Conservation (phyloP, 176 grass and related monocot genomes). For the Luzula sylvatica region DNA sequence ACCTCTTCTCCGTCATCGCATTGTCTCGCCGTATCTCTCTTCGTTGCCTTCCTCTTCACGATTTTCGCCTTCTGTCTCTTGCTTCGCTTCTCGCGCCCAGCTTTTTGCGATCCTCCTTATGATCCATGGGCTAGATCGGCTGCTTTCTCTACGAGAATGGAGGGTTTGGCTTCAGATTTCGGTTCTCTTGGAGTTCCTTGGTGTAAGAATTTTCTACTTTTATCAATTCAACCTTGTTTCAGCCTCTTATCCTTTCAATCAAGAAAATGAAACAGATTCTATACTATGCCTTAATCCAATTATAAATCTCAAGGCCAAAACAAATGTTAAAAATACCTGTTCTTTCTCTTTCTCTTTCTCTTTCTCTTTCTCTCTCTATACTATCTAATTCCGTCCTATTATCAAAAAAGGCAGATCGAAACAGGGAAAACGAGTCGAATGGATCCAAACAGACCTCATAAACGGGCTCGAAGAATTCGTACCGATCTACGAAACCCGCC, state of each 20-base stretch:
- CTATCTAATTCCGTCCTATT: conserved; percentile 21
- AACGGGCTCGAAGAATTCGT: conserved; percentile 76
- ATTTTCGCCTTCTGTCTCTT: conserved; percentile 29
- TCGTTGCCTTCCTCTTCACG: conserved; percentile 30
- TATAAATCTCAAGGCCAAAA: not conserved
- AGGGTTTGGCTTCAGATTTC: conserved; percentile 66
- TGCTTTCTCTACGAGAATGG: conserved; percentile 14
- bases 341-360: too few species aligned
- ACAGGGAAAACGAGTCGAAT: conserved; percentile 50
- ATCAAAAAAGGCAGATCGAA: conserved; percentile 85
- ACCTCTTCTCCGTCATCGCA: conserved; percentile 20
- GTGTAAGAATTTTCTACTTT: conserved; percentile 43
- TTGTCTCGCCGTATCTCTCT: conserved; percentile 31
- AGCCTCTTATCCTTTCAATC: not conserved
- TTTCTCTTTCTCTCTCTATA: too few species aligned
- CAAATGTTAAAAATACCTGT: not conserved
- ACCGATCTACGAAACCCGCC: conserved; percentile 68
- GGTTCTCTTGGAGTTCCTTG: conserved; percentile 81
- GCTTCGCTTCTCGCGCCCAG: conserved; percentile 17
- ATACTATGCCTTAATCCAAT: not conserved
- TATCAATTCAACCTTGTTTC: not conserved
- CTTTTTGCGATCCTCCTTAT: conserved; percentile 38
- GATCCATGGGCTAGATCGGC: conserved; percentile 27
- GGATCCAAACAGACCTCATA: conserved; percentile 60
- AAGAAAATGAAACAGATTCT: not conserved